Evolutionary conservation across 2,329 filamentous ascomycete genomes (phyloP).

Genomic region (Pseudogymnoascus sp.): DNA sequence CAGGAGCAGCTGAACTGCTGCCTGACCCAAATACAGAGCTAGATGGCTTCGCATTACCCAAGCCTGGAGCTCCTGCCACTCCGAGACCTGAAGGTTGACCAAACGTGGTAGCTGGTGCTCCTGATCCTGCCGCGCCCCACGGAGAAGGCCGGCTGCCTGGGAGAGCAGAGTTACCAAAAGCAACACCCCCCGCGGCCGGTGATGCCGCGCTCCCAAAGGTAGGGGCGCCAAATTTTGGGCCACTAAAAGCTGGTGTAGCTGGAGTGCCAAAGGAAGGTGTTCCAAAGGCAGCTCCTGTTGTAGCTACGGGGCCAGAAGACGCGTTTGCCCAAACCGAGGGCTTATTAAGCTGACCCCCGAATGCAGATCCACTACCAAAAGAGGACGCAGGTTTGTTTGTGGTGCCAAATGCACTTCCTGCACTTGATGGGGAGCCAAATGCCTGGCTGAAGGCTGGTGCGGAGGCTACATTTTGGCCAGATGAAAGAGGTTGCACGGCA

Average conservation of each 20-base stretch:
- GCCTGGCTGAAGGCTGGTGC: constrained; percentile 16
- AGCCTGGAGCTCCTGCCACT: constrained; percentile 29
- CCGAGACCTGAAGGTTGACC: constrained; percentile 45
- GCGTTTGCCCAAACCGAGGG: constrained; percentile 39
- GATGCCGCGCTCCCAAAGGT: constrained; percentile 43
- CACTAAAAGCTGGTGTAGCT: constrained; percentile 25
- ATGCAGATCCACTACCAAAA: constrained; percentile 32
- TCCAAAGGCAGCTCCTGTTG: constrained; percentile 16
- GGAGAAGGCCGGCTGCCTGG: constrained; percentile 44
- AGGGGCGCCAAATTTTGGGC: constrained; percentile 28
- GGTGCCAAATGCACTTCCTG: neutral
- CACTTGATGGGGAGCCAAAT: constrained; percentile 7
- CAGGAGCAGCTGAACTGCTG: constrained; percentile 24
- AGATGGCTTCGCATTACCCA: constrained; percentile 27
- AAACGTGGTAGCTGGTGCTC: constrained; percentile 36
- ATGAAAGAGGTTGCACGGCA: constrained; percentile 11
- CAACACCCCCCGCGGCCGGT: constrained; percentile 14
- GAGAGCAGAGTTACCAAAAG: constrained; percentile 27
- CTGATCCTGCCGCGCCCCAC: constrained; percentile 36
- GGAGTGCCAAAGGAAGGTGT: constrained; percentile 25
- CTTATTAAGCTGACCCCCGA: constrained; percentile 28
- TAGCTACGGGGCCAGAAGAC: constrained; percentile 11
- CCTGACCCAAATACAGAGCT: constrained; percentile 30
- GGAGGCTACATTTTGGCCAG: constrained; percentile 25
- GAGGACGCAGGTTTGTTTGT: constrained; percentile 22